These are phyloP conservation scores for Radiomyces spectabilis DNA, from an alignment of 192 early-diverging fungal species.

Conservation along the genomic window DNA sequence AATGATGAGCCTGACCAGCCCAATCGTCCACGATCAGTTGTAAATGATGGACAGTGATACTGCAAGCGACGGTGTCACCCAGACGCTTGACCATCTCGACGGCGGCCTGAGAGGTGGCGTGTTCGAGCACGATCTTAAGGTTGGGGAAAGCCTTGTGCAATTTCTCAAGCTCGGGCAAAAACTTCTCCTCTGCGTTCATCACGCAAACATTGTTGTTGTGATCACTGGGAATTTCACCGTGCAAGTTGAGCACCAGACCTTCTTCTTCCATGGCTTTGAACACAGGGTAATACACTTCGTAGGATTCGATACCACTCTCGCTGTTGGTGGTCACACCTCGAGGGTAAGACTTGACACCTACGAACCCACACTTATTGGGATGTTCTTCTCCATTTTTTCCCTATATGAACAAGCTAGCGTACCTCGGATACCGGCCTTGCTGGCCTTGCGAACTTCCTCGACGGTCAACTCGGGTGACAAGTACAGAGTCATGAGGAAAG, in stretches of 20 bases:
- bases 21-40: constrained; percentile 91
- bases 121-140: constrained; percentile 93
- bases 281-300: constrained; percentile 85
- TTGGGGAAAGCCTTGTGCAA: constrained; percentile 88
- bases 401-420: constrained; percentile 44
- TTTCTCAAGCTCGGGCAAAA: constrained; percentile 77
- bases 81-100: constrained; percentile 88
- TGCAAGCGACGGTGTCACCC: constrained; percentile 87
- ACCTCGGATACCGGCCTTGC: constrained; percentile 75
- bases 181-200: constrained; percentile 92
- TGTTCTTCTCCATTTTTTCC: too few relatives aligned
- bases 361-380: too few relatives aligned
- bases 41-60: constrained; percentile 94
- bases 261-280: constrained; percentile 93
- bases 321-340: constrained; percentile 97
- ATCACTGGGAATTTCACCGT: constrained; percentile 91
- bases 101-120: constrained; percentile 91
- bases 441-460: constrained; percentile 83
- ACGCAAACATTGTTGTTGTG: constrained; percentile 82
- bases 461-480: constrained; percentile 81
- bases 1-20: constrained; percentile 94
- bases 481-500: constrained; percentile 92
- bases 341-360: constrained; percentile 89
- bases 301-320: constrained; percentile 89
- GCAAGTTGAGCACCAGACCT: constrained; percentile 91